A percentile compares a stretch with the other conserved stretches of the same genome.
Conservation (phyloP, 768 basidiomycete genomes). For the Hygrocybe punicea region DNA sequence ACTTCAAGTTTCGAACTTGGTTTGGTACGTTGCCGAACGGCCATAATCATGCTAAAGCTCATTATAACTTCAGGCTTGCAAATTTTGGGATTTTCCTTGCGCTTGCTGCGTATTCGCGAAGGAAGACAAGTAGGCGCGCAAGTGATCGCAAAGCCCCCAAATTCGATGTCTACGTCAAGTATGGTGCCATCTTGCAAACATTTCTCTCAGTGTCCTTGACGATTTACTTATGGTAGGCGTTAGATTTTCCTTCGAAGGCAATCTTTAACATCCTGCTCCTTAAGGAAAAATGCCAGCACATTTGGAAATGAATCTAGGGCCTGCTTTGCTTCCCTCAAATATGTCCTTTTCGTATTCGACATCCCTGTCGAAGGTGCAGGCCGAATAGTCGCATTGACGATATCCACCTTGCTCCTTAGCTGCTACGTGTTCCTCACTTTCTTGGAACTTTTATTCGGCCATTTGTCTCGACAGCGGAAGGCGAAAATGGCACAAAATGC, state of each 20-base stretch:
- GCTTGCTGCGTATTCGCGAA: constrained; percentile 41
- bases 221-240: constrained; percentile 36
- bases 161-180: constrained; percentile 35
- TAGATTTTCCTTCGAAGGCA: neutral
- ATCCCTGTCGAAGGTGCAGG: constrained; percentile 32
- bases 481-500: neutral
- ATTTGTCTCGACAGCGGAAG: neutral
- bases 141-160: constrained; percentile 6
- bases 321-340: constrained; percentile 32
- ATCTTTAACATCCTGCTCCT: neutral
- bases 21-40: constrained; percentile 28
- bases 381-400: constrained; percentile 29
- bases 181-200: constrained; percentile 40
- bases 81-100: constrained; percentile 43
- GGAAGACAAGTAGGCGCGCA: constrained; percentile 19
- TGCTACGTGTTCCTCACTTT: constrained; percentile 34
- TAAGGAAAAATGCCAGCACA: constrained; percentile 29
- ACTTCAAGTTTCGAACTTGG: constrained; percentile 40
- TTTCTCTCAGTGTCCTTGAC: constrained; percentile 39
- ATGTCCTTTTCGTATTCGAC: constrained; percentile 35
- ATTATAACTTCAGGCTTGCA: constrained; percentile 31
- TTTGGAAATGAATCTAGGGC: constrained; percentile 24
- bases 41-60: neutral
- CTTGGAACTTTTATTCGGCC: constrained; percentile 27
- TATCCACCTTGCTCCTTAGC: constrained; percentile 30